phyloP scores from a whole-genome alignment of 176 grass and related monocot species.

The Poa annua region DNA sequence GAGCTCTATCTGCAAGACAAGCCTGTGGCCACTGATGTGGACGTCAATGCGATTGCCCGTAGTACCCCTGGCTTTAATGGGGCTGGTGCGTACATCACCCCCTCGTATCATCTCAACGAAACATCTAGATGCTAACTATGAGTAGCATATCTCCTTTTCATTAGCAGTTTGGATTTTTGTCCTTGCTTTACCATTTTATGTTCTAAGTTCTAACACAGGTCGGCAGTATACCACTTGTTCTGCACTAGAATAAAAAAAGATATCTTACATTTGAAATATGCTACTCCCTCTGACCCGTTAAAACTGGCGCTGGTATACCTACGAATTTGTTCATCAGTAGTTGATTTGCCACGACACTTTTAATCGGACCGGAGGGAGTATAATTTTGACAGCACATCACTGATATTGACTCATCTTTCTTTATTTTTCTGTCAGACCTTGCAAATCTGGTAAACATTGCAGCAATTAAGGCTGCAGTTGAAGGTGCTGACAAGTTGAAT shows the following conservation, averaged over 20 bases:
- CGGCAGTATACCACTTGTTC: not conserved
- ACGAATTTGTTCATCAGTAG: no score
- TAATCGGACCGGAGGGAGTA: not conserved
- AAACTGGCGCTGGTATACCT: no score
- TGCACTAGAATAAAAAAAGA: not conserved
- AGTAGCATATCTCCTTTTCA: constrained; percentile 9
- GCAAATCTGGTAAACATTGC: constrained; percentile 98
- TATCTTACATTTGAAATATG: constrained; percentile 1
- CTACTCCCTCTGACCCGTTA: no score
- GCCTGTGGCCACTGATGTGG: constrained; percentile 77
- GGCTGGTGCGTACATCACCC: constrained; percentile 59
- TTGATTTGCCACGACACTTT: no score
- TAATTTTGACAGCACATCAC: constrained; percentile 21
- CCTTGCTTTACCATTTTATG: constrained; percentile 15
- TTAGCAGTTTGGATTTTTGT: not conserved
- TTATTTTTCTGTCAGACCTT: constrained; percentile 69
- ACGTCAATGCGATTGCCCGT: constrained; percentile 86
- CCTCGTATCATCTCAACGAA: constrained; percentile 22
- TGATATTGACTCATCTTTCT: constrained; percentile 16
- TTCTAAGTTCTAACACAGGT: not conserved
- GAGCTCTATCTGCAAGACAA: constrained; percentile 98
- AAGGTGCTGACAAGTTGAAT: constrained; percentile 82
- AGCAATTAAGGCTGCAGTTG: constrained; percentile 97
- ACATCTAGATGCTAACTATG: not conserved
- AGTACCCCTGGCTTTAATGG: constrained; percentile 98